Evolutionary conservation across 1,284 basidiomycete genomes (phyloP).

Genomic region (Vanrija sp.): DNA sequence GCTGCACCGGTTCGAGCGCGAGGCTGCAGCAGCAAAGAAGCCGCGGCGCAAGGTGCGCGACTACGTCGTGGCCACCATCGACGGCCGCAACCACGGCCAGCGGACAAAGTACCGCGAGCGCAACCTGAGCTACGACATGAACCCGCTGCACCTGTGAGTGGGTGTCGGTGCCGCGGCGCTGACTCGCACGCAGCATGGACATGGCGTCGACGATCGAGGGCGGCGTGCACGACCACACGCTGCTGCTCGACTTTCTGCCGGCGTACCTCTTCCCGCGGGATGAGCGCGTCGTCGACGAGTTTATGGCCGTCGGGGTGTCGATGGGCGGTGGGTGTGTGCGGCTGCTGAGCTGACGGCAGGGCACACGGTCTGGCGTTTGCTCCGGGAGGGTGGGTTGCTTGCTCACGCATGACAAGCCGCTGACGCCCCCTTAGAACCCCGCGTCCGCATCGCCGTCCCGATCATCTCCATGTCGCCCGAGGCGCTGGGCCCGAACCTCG

Average conservation of each 20-base stretch:
- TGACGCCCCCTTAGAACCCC: constrained; percentile 55
- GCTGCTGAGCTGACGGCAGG: not conserved
- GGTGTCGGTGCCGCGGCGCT: not conserved
- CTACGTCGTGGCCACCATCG: constrained; percentile 25
- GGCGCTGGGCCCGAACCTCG: constrained; percentile 57
- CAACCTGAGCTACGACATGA: constrained; percentile 1
- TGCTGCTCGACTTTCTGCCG: constrained; percentile 71
- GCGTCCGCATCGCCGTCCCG: constrained; percentile 67
- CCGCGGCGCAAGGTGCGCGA: too few relatives aligned
- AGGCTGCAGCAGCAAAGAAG: not conserved
- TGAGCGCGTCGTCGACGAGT: constrained; percentile 60
- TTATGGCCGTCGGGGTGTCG: constrained; percentile 54
- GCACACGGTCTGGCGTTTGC: constrained; percentile 14
- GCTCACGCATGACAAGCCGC: not conserved
- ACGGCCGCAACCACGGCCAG: constrained; percentile 68
- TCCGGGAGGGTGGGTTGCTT: constrained; percentile 7
- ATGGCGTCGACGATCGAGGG: constrained; percentile 40
- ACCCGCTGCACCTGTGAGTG: not conserved
- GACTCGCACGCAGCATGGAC: not conserved
- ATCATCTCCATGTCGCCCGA: constrained; percentile 68
- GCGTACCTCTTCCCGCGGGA: constrained; percentile 66
- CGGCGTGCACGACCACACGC: constrained; percentile 67
- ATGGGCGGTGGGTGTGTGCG: constrained; percentile 41
- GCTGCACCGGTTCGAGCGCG: constrained; percentile 7
- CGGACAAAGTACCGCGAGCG: constrained; percentile 51